Conservation (phyloP, 345 rosid species). For the Euphorbia pulcherrima region DNA sequence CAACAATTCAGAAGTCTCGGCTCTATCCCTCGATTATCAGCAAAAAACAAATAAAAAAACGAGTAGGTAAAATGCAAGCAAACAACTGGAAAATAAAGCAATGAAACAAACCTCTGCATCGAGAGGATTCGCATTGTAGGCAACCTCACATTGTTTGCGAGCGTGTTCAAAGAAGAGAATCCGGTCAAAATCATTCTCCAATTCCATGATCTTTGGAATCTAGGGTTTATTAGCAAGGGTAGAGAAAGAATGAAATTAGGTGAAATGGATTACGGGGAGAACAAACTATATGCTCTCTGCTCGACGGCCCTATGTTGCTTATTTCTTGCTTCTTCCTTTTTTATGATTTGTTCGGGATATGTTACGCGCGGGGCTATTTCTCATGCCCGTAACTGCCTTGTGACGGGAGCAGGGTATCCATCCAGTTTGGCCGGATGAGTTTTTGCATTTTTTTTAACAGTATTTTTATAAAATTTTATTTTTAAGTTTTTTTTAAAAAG, state of each 20-base stretch:
- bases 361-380: no score
- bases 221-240: neutral
- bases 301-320: no score
- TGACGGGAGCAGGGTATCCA: no score
- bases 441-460: no score
- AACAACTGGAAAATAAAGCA: neutral
- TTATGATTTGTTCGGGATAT: no score
- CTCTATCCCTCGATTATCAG: constrained; percentile 3
- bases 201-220: constrained; percentile 49
- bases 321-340: no score
- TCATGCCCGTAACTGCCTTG: no score
- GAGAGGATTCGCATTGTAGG: constrained; percentile 59
- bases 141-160: constrained; percentile 59
- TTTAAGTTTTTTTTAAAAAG: no score
- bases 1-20: neutral
- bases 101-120: constrained; percentile 61
- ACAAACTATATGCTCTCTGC: neutral
- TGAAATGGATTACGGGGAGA: neutral
- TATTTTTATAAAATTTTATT: no score
- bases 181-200: constrained; percentile 60
- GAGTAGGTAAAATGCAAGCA: neutral
- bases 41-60: constrained; percentile 1
- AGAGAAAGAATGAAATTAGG: neutral
- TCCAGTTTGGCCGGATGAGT: no score
- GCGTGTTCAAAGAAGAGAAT: constrained; percentile 76